phyloP scores from a whole-genome alignment of 352 stramenopile species.

The Hyaloperonospora arabidopsidis region DNA sequence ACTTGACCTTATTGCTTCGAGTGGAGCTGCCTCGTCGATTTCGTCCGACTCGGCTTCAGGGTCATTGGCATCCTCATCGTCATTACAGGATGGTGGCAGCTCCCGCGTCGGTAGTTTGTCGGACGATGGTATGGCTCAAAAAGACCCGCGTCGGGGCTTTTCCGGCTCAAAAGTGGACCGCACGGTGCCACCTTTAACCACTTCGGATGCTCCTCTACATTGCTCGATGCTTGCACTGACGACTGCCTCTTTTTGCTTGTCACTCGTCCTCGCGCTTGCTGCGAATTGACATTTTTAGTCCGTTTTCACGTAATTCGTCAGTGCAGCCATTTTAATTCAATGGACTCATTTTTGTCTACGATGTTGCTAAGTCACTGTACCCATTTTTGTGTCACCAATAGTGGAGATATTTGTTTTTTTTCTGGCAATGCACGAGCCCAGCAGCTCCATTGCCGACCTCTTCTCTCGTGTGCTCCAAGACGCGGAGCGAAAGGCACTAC shows the following conservation, averaged over 20 bases:
- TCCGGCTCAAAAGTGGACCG: slow-evolving; percentile 12
- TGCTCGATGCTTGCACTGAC: too few relatives aligned
- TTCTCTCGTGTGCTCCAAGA: slow-evolving; percentile 34
- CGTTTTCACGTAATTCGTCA: slow-evolving; percentile 10
- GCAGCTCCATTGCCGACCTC: slow-evolving; percentile 23
- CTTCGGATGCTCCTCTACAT: slow-evolving; percentile 4
- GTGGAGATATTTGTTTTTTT: too few relatives aligned
- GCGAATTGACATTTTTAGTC: slow-evolving; percentile 15
- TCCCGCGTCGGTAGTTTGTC: slow-evolving; percentile 15
- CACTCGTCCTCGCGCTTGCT: slow-evolving; percentile 4
- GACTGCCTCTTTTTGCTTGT: too few relatives aligned
- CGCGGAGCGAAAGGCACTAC: slow-evolving; percentile 4
- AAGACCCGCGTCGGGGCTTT: slow-evolving; percentile 13
- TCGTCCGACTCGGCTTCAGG: slow-evolving; percentile 6
- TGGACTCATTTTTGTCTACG: not conserved
- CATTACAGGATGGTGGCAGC: slow-evolving; percentile 1
- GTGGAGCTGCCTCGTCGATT: slow-evolving; percentile 7
- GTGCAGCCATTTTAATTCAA: slow-evolving; percentile 9
- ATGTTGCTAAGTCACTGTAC: too few relatives aligned
- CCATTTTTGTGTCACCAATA: too few relatives aligned
- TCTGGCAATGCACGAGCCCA: too few relatives aligned
- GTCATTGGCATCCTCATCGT: slow-evolving; percentile 8
- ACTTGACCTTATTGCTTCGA: slow-evolving; percentile 6
- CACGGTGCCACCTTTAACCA: slow-evolving; percentile 5
- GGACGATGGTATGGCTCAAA: slow-evolving; percentile 7